Base-by-base conservation (phyloP, 768 basidiomycete genomes). In the Sarcodon sp. region DNA sequence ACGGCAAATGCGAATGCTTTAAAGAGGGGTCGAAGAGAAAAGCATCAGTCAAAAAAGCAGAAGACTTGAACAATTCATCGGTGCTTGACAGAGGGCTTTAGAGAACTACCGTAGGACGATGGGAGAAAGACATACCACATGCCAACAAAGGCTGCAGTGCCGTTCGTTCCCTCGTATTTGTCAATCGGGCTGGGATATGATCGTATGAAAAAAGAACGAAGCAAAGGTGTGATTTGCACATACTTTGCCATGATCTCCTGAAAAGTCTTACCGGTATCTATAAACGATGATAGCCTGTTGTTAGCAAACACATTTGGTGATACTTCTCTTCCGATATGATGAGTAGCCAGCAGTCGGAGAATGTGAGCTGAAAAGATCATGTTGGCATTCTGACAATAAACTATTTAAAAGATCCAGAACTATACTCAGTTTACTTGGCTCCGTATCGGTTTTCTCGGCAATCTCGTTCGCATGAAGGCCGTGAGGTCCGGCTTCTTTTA, bases 51-150 rank as follows among this genome's bases (percentile, higher is more conserved):
- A 88, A 70, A 54, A 83, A 87, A 6, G 80, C 79, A 9, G 83
- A 76, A 1, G 83, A 72, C 62, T 87, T 87, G 66, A 79, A 76
- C 36, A 87, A 72, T 57, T 88, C 86, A 56, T 88, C 85, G 6
- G 81, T 72, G 53, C 85, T 87, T 27, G 51, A 9, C 43, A 7
- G 7, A 11, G 8, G n/a, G 13, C n/a, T 21, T 31, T n/a, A n/a
- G 47, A 35, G 13, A 16, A 15, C 7, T 31, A 41, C 43, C 9
- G 36, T 18, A 15, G 44, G 39, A 21, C 6, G 8, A 34, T 31
- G 27, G 43, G 27, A 39, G 12, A 44, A 18, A 36, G 16, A 64
- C 77, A 36, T 47, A 85, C 85, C 73, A 78, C 41, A 85, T 57
- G 8, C 79, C 83, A 9, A 85, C 71, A 54, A 87, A 79, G 0